phyloP scores from a whole-genome alignment of 495 filamentous ascomycete genomes.

The Xylaria venustula region DNA sequence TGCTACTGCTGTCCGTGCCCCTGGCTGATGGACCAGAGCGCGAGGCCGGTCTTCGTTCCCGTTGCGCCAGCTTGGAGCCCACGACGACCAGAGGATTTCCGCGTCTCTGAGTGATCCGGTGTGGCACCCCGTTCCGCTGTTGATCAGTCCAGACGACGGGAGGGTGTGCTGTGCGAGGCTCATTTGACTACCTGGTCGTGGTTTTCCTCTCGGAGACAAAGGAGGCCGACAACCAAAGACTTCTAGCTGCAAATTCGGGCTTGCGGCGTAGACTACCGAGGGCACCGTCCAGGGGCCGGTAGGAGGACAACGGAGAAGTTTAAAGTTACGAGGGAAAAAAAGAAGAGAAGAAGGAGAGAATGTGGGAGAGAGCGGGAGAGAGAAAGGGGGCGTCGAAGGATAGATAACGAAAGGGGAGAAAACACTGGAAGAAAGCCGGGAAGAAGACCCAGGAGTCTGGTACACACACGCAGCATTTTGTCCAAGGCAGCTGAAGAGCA shows the following conservation, averaged over 20 bases:
- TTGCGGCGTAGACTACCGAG: slow-evolving; percentile 41
- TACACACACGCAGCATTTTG: slow-evolving; percentile 24
- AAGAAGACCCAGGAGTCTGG: slow-evolving; percentile 34
- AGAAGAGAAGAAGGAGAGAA: neutral
- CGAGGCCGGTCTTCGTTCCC: slow-evolving; percentile 15
- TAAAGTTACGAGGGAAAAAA: neutral
- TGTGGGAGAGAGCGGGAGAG: neutral
- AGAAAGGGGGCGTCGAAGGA: neutral
- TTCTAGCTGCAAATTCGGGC: slow-evolving; percentile 15
- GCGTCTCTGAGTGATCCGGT: slow-evolving; percentile 3
- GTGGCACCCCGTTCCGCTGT: neutral
- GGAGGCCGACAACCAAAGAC: neutral
- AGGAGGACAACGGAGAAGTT: neutral
- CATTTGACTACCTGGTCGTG: slow-evolving; percentile 9
- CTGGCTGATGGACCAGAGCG: slow-evolving; percentile 23
- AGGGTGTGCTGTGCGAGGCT: slow-evolving; percentile 8
- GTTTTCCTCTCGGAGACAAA: neutral
- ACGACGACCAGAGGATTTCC: neutral
- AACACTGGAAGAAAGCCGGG: slow-evolving; percentile 17
- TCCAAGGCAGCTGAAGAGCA: slow-evolving; percentile 24
- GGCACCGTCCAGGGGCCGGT: neutral
- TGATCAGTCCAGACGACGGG: slow-evolving; percentile 1
- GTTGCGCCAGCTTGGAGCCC: slow-evolving; percentile 15
- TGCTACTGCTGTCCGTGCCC: neutral
- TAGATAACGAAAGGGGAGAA: neutral